Conservation (phyloP, 2,329 filamentous ascomycete genomes). For the Pseudocercospora macadamiae region DNA sequence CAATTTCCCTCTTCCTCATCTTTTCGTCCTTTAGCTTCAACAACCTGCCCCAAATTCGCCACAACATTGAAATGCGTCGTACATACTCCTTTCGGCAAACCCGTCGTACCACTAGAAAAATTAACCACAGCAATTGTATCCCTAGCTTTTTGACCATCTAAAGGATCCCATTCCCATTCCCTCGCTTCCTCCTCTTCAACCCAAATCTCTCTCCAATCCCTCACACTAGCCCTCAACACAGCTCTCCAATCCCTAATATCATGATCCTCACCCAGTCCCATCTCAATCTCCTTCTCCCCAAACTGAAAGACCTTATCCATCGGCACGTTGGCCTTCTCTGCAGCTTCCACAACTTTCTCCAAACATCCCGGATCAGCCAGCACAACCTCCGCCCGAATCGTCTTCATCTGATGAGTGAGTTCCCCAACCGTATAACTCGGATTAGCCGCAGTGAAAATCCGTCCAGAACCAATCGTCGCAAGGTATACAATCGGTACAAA, state of each 20-base stretch:
- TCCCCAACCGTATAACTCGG: conserved; percentile 71
- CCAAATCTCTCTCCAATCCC: conserved; percentile 8
- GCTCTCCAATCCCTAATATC: background rate
- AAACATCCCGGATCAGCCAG: conserved; percentile 61
- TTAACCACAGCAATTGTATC: conserved; percentile 67
- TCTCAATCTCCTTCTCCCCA: conserved; percentile 33
- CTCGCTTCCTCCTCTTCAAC: conserved; percentile 3
- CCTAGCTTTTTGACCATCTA: conserved; percentile 7
- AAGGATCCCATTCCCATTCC: conserved; percentile 11
- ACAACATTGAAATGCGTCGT: conserved; percentile 79
- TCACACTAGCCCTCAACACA: background rate
- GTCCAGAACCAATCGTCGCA: conserved; percentile 64
- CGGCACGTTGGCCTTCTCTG: conserved; percentile 56
- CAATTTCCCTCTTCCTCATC: conserved; percentile 55
- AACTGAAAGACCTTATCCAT: conserved; percentile 60
- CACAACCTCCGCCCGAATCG: conserved; percentile 69
- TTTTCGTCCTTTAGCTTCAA: conserved; percentile 50
- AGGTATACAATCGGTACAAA: conserved; percentile 60
- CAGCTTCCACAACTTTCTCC: conserved; percentile 61
- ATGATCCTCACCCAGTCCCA: background rate
- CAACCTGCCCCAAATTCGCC: conserved; percentile 64
- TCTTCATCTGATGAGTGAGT: conserved; percentile 73
- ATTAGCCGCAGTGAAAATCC: conserved; percentile 77
- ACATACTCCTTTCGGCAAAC: conserved; percentile 81
- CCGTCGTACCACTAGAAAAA: conserved; percentile 79